Conservation (phyloP, 106 monocot genomes). For the Dioscorea alata region DNA sequence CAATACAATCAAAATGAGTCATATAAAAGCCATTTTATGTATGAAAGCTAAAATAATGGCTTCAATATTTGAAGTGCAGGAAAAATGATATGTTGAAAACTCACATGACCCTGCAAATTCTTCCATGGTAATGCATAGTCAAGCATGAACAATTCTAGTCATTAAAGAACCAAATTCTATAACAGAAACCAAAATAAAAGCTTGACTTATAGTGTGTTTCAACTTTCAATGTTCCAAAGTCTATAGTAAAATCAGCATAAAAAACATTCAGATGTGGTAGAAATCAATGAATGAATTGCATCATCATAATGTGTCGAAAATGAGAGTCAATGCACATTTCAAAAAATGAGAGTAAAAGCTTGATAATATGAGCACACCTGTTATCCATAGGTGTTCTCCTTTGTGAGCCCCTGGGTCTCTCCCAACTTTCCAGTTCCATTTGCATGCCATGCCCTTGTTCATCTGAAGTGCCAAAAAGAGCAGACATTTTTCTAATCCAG, state of each 20-base stretch:
- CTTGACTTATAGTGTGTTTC: background rate
- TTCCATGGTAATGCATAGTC: background rate
- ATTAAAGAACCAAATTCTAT: background rate
- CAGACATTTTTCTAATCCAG: constrained; percentile 87
- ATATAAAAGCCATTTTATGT: background rate
- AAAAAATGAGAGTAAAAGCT: background rate
- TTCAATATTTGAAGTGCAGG: background rate
- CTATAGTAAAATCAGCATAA: background rate
- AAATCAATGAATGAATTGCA: background rate
- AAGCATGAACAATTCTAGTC: background rate
- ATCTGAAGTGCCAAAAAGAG: constrained; percentile 66
- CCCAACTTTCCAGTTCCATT: constrained; percentile 20
- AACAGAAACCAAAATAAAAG: background rate
- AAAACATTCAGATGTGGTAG: background rate
- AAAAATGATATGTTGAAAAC: background rate
- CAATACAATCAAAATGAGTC: no score
- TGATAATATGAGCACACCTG: constrained; percentile 26
- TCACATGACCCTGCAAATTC: background rate
- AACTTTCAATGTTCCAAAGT: background rate
- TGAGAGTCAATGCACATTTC: background rate
- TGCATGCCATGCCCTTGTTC: constrained; percentile 29
- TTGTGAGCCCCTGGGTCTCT: constrained; percentile 10
- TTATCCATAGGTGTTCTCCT: constrained; percentile 17
- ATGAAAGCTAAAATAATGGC: background rate
- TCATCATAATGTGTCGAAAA: background rate